Evolutionary conservation across 306 rosid species (phyloP), one percentile per base, ranked within the genome.

Genomic region (Fagus crenata): DNA sequence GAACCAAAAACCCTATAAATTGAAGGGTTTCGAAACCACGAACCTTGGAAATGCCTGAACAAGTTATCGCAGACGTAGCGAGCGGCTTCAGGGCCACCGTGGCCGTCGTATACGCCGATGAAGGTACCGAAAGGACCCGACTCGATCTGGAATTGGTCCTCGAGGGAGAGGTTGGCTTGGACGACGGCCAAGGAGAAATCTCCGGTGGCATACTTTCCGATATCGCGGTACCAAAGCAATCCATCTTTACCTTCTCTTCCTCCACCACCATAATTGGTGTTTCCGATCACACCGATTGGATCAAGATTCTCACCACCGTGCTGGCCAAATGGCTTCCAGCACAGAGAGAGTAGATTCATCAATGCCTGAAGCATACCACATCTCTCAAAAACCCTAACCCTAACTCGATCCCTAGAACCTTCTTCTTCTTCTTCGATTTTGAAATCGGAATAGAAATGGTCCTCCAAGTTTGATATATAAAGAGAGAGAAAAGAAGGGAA

Each of bases 361-460:
- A 89, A 91, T 89, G 91, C 91, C 86, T 74, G 85, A 77, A 88
- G 94, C 92, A 93, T 93, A 82, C 98, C 92, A 93, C 98, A 91
- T 93, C 89, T 85, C 98, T 91, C 93, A 83, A 87, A 84, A 88
- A 80, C 87, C 89, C 90, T 55, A 84, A 82, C 89, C 91, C 89
- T n/a, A 83, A 76, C 58, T 70, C 81, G 43, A 83, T 28, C 79
- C 55, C 78, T 58, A 72, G 72, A 88, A 65, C 83, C 42, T 9
- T 69, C 81, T 71, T 78, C 79, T 12, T 8, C 36, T 22, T 71
- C 33, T 49, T 37, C 49, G 7, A 53, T 65, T 32, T 46, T 14
- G 11, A 0, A 65, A 17, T 63, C 6, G 28, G 17, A 4, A 40
- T 49, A 33, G 3, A 28, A 51, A 53, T 13, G 53, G 49, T 74